These are phyloP conservation scores for Allium cepa DNA, from an alignment of 106 monocot species.

Conservation along the genomic window DNA sequence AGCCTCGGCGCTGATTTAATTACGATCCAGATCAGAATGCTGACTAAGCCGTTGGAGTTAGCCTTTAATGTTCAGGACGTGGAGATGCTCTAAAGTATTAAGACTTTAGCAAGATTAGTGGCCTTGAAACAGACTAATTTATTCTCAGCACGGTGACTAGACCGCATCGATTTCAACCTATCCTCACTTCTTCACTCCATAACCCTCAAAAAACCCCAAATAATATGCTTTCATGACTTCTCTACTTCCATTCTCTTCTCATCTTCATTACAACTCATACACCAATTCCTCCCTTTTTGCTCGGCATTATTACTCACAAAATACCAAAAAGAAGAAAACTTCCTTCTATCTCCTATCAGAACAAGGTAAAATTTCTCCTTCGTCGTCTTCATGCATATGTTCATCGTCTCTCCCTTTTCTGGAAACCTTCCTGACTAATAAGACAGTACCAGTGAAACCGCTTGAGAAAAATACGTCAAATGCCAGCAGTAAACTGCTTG, in stretches of 20 bases:
- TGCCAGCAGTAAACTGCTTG: conserved; percentile 11
- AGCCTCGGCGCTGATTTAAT: too few species aligned
- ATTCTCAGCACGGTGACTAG: background rate
- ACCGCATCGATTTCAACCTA: background rate
- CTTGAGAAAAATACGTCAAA: background rate
- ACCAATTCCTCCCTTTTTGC: conserved; percentile 1
- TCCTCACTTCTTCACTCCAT: background rate
- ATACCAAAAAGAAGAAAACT: conserved; percentile 3
- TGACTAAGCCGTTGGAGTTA: too few species aligned
- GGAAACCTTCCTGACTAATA: too few species aligned
- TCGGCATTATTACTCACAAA: background rate
- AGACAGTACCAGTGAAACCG: too few species aligned
- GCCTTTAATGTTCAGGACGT: too few species aligned
- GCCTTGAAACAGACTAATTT: background rate
- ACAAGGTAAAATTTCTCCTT: conserved; percentile 33
- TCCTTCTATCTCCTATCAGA: background rate
- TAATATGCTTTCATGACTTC: conserved; percentile 11
- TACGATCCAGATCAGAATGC: too few species aligned
- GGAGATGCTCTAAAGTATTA: too few species aligned
- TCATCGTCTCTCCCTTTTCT: background rate
- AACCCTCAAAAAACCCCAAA: background rate
- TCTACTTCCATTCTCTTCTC: conserved; percentile 4
- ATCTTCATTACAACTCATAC: background rate
- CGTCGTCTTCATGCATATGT: background rate
- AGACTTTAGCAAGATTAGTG: too few species aligned